A percentile compares a stretch with the other conserved stretches of the same genome.
Conservation (phyloP, 2,329 filamentous ascomycete species). For the Hypoxylon sp. region DNA sequence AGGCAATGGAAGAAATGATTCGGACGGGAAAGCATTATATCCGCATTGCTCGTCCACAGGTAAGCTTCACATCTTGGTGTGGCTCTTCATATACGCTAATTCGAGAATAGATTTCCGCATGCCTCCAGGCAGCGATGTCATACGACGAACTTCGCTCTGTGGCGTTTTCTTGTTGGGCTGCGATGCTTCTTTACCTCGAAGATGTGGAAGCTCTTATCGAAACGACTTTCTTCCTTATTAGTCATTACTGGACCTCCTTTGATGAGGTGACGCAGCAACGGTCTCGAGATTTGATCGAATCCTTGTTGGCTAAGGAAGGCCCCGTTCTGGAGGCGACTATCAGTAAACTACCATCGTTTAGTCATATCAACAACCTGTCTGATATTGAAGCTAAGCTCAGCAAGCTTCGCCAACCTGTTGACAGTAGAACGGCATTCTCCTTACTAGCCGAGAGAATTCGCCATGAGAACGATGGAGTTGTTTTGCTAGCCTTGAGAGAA, state of each 20-base stretch:
- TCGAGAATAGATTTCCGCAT: conserved; percentile 82
- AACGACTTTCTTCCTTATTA: conserved; percentile 89
- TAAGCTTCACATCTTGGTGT: conserved; percentile 57
- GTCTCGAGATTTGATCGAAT: conserved; percentile 74
- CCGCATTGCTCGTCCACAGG: conserved; percentile 86
- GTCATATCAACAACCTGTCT: conserved; percentile 76
- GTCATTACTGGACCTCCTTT: conserved; percentile 82
- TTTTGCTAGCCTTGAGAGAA: conserved; percentile 84
- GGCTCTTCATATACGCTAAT: conserved; percentile 46
- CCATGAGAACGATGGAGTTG: conserved; percentile 89
- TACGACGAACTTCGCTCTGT: conserved; percentile 80
- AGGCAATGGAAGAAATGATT: conserved; percentile 90
- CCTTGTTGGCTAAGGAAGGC: conserved; percentile 75
- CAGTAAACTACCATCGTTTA: conserved; percentile 83
- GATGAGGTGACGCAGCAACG: conserved; percentile 70
- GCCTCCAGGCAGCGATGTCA: conserved; percentile 85
- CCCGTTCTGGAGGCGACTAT: conserved; percentile 75
- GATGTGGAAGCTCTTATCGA: conserved; percentile 86
- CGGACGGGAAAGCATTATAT: conserved; percentile 80
- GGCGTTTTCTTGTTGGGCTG: conserved; percentile 87
- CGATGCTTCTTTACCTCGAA: conserved; percentile 81
- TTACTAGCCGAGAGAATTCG: conserved; percentile 81
- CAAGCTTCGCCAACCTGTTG: conserved; percentile 74
- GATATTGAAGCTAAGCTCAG: conserved; percentile 77
- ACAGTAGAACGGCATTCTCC: conserved; percentile 75